Evolutionary conservation across 1,139 yeast genomes (phyloP), one percentile per base, ranked within the genome.

Genomic region (Geotrichum klebahnii): DNA sequence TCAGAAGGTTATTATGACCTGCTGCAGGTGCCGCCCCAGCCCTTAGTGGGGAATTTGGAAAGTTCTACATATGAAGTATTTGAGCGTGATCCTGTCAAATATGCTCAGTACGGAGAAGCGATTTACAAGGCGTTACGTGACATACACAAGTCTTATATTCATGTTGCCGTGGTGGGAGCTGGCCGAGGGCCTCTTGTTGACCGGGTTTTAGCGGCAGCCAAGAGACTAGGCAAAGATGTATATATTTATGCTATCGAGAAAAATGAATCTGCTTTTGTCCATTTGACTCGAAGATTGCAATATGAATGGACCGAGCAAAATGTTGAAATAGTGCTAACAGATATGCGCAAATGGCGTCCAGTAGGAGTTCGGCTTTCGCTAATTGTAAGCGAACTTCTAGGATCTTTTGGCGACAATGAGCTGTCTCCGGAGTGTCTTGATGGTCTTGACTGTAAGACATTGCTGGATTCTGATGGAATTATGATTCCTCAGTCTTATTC

Each of bases 371-470:
- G 84, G 59, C 62, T 89, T 41, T 48, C 52, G 3, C 14, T 48
- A 9, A 75, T 89, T 12, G 74, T 90, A 1, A 84, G 94, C 38
- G 97, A 90, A 64, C 70, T 90, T 28, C 66, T 90, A 26, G 97
- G 97, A 1, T 86, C 96, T 5, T 84, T 89, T 68, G 97, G 95
- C 1, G 92, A 94, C 64, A 90, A 90, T 65, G 97, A 90, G 63
- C 71, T 86, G 16, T 75, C 87, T n/a, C 97, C 97, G 0, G 97
- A 90, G 62, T 82, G 94, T 52, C 67, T 76, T 26, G 72, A 69
- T 46, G 67, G 67, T 1, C 20, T 52, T 8, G 48, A 52, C 12
- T 63, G 63, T 16, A 69, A 59, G 57, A 57, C 55, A 14, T 55
- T 57, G 5, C 57, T 70, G 33, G 65, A 63, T 37, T 58, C 63